Base-by-base conservation (phyloP, 495 filamentous ascomycete species). In the Neurospora tetraspora region DNA sequence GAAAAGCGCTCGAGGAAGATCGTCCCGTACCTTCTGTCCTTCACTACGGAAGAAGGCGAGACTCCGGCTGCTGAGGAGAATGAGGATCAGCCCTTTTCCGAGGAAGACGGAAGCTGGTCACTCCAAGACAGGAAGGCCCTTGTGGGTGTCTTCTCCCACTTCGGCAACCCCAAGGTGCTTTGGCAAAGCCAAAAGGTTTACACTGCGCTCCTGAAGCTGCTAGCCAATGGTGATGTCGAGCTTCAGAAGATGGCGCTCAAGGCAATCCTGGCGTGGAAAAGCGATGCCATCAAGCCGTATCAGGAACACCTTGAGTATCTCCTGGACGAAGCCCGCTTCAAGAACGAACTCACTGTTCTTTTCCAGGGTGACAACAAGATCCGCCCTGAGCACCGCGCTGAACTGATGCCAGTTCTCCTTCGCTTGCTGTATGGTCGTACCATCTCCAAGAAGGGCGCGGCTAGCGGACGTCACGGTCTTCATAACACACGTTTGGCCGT, bases 181-280 rank as follows among this genome's bases (percentile, higher is more conserved):
- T 98, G 88, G 80, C 92, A 87, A 79, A 90, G 91, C 8, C 82
- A 87, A 9, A 90, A 93, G 59, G 96, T 97, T 4, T 92, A 94
- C 76, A 82, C 87, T 4, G 89, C 90, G 27, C 82, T 98, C 10
- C 82, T 96, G 11, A 84, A 86, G 45, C 86, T 97, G 40, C 83
- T 98, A 39, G 88, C 89, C 23, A 94, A 96, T 76, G 96, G 94
- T 71, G 94, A 98, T 78, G 86, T 91, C 36, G 94, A 97, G 72
- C 86, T 97, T 18, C 96, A 99, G 76, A 93, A 92, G 72, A 86
- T 88, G 73, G 89, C 93, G 5, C 86, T 99, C 40, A 94, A 93
- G 77, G 93, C 91, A 38, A 88, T 99, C 27, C 86, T 96, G 61
- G 89, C 94, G 1, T 98, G 96, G 95, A 98, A 97, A 79, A 85